Evolutionary conservation across 2,329 filamentous ascomycete genomes (phyloP).

Genomic region (Karstenula rhodostoma): DNA sequence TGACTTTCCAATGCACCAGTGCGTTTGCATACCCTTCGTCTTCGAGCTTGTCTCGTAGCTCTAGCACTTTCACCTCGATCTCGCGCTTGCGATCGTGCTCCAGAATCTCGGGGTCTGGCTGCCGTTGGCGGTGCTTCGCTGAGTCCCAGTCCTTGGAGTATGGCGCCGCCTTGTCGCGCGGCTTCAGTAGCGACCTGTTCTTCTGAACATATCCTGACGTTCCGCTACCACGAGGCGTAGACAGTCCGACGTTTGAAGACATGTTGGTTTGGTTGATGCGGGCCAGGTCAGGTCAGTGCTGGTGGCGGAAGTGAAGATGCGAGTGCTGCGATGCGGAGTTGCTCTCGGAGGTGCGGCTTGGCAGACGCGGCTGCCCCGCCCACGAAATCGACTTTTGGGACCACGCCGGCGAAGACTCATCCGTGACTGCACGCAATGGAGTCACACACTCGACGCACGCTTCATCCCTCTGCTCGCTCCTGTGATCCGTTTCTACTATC

Average conservation of each 20-base stretch:
- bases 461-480: not conserved
- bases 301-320: slow-evolving; percentile 12
- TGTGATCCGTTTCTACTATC: not conserved
- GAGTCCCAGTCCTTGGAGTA: slow-evolving; percentile 76
- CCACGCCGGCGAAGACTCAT: slow-evolving; percentile 28
- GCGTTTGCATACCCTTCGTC: slow-evolving; percentile 73
- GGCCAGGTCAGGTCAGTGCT: slow-evolving; percentile 7
- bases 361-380: slow-evolving; percentile 35
- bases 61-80: slow-evolving; percentile 92
- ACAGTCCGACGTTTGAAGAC: slow-evolving; percentile 97
- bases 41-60: slow-evolving; percentile 88
- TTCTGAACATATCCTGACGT: slow-evolving; percentile 98
- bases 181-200: slow-evolving; percentile 87
- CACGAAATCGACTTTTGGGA: slow-evolving; percentile 38
- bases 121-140: slow-evolving; percentile 77
- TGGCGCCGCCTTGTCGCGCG: slow-evolving; percentile 80
- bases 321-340: slow-evolving; percentile 23
- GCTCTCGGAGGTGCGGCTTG: slow-evolving; percentile 29
- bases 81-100: slow-evolving; percentile 92
- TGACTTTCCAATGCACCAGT: slow-evolving; percentile 14
- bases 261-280: slow-evolving; percentile 59
- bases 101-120: slow-evolving; percentile 90
- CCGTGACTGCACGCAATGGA: slow-evolving; percentile 26
- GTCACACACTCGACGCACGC: slow-evolving; percentile 19
- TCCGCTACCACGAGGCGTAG: slow-evolving; percentile 91